Evolutionary conservation across 176 grass and related monocot species (phyloP).

Genomic region (Oryza longistaminata): DNA sequence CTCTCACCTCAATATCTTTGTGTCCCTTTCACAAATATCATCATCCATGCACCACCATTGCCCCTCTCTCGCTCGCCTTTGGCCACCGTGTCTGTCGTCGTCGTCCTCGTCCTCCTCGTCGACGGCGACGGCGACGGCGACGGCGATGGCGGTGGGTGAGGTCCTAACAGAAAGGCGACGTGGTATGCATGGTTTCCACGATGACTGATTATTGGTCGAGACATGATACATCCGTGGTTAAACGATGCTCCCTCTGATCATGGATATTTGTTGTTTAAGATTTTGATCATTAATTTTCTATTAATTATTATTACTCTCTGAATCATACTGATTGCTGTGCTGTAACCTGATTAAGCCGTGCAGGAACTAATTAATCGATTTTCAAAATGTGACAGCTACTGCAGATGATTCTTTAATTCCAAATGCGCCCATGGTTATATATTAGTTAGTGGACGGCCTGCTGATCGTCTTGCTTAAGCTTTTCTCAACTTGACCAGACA

Average conservation of each 20-base stretch:
- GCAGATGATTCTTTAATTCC: neutral
- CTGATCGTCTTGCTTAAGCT: conserved; percentile 7
- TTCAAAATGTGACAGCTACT: conserved; percentile 5
- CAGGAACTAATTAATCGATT: neutral
- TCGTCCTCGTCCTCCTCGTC: too few species aligned
- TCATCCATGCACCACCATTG: conserved; percentile 11
- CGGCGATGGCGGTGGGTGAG: neutral
- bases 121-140: neutral
- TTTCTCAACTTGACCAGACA: conserved; percentile 38
- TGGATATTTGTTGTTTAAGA: too few species aligned
- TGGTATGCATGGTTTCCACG: neutral
- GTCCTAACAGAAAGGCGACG: conserved; percentile 14
- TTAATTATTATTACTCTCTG: neutral
- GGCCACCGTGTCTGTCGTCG: neutral
- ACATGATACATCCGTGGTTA: too few species aligned
- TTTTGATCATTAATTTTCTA: too few species aligned
- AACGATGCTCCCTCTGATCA: too few species aligned
- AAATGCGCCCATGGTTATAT: too few species aligned
- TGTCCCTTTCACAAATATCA: conserved; percentile 31
- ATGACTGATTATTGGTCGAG: neutral
- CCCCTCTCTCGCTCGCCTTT: neutral
- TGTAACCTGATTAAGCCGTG: neutral
- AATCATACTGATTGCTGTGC: neutral
- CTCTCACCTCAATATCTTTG: conserved; percentile 21
- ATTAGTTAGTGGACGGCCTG: neutral